phyloP scores from a whole-genome alignment of 352 stramenopile species.

The Globisporangium nodosum region DNA sequence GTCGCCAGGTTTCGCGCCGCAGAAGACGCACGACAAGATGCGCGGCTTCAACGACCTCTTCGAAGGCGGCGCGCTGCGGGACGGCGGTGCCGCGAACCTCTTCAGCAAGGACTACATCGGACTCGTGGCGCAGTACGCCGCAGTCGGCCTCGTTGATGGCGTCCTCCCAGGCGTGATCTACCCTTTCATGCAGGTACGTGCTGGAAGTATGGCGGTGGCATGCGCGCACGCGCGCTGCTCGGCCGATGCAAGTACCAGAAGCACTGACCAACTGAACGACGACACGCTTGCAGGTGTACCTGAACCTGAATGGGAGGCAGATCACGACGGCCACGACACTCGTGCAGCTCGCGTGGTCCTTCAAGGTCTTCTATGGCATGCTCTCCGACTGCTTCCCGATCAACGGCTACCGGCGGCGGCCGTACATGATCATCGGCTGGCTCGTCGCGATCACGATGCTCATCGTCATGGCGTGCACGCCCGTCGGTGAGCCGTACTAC shows the following conservation, averaged over 20 bases:
- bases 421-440: conserved; percentile 57
- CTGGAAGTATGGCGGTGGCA: too few relatives aligned
- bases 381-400: conserved; percentile 52
- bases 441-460: conserved; percentile 31
- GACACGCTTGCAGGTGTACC: conserved; percentile 12
- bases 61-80: conserved; percentile 33
- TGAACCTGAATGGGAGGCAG: conserved; percentile 28
- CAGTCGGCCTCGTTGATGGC: conserved; percentile 19
- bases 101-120: conserved; percentile 27
- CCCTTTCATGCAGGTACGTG: conserved; percentile 21
- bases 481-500: conserved; percentile 41
- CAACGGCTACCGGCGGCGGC: conserved; percentile 38
- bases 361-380: conserved; percentile 58
- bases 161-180: conserved; percentile 15
- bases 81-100: conserved; percentile 32
- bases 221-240: too few relatives aligned
- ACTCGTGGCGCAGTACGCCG: conserved; percentile 18
- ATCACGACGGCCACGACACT: conserved; percentile 29
- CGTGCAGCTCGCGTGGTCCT: conserved; percentile 38
- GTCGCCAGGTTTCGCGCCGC: neutral
- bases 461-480: conserved; percentile 33
- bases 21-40: conserved; percentile 13
- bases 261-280: too few relatives aligned
- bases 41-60: conserved; percentile 12
- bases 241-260: too few relatives aligned